These are phyloP conservation scores for Podila epigama DNA, from an alignment of 192 early-diverging fungal genomes.

Conservation along the genomic window DNA sequence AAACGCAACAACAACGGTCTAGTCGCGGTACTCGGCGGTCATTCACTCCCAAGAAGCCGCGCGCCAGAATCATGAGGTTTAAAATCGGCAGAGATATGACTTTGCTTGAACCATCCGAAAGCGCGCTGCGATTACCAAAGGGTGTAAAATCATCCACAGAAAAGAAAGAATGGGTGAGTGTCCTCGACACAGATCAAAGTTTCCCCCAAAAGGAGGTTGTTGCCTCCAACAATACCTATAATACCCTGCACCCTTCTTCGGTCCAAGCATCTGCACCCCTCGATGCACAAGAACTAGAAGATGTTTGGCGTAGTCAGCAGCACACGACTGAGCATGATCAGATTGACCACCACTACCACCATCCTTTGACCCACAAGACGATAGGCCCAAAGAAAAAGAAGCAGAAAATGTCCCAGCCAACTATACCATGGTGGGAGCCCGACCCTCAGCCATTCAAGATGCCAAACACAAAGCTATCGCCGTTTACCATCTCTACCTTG, in stretches of 20 bases:
- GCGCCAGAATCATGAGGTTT: conserved; percentile 13
- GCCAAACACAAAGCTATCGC: conserved; percentile 31
- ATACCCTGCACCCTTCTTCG: not conserved
- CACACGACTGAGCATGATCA: not conserved
- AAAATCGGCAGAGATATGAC: conserved; percentile 27
- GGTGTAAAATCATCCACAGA: not conserved
- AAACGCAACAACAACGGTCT: no score
- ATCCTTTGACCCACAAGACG: no score
- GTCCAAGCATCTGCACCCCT: conserved; percentile 1
- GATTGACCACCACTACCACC: not conserved
- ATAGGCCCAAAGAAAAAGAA: not conserved
- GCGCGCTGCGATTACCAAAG: conserved; percentile 15
- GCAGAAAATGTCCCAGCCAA: not conserved
- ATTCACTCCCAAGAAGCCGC: not conserved
- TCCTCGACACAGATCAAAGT: no score
- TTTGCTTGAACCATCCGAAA: conserved; percentile 23
- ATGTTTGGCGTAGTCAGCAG: conserved; percentile 3
- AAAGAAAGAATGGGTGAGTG: no score
- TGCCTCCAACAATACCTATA: not conserved
- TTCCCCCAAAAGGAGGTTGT: no score
- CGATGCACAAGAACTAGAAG: conserved; percentile 3
- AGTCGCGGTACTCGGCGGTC: not conserved
- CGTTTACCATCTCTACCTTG: conserved; percentile 35
- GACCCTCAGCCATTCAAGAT: conserved; percentile 33
- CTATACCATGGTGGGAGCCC: conserved; percentile 47